These are phyloP conservation scores for Arthroderma uncinatum DNA, from an alignment of 2,329 filamentous ascomycete species.

Conservation along the genomic window DNA sequence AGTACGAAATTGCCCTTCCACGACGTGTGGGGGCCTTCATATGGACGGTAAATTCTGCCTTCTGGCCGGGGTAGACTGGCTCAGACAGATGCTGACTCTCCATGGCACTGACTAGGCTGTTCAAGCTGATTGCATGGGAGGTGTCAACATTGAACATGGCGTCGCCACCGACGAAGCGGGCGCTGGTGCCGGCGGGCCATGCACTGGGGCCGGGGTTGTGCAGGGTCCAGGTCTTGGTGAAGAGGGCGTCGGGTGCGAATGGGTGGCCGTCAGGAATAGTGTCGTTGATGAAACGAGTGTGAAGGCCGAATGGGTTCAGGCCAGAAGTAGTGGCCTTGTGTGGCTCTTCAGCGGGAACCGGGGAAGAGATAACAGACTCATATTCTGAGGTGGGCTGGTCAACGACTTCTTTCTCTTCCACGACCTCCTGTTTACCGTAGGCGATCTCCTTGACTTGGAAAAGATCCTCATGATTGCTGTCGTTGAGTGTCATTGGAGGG, in stretches of 20 bases:
- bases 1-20: slow-evolving; percentile 85
- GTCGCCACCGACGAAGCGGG: slow-evolving; percentile 86
- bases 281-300: slow-evolving; percentile 65
- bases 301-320: slow-evolving; percentile 23
- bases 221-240: slow-evolving; percentile 85
- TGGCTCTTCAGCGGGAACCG: slow-evolving; percentile 17
- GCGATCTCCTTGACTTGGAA: too few relatives aligned
- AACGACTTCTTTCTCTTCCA: slow-evolving; percentile 17
- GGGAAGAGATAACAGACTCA: background rate
- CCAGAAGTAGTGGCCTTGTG: slow-evolving; percentile 22
- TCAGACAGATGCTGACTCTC: slow-evolving; percentile 68
- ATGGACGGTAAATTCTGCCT: slow-evolving; percentile 68
- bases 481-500: background rate
- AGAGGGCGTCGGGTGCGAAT: slow-evolving; percentile 58
- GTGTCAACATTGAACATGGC: slow-evolving; percentile 91
- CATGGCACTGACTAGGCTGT: slow-evolving; percentile 64
- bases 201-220: slow-evolving; percentile 66
- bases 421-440: slow-evolving; percentile 4
- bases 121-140: slow-evolving; percentile 63
- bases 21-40: slow-evolving; percentile 68
- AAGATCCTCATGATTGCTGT: background rate
- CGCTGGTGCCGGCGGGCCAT: slow-evolving; percentile 83
- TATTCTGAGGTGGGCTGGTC: background rate
- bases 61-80: slow-evolving; percentile 60
- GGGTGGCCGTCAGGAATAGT: slow-evolving; percentile 66